A percentile compares a stretch with the other conserved stretches of the same genome.
phyloP scores from a whole-genome alignment of 2,329 filamentous ascomycete species.

The Daldinia sp. region DNA sequence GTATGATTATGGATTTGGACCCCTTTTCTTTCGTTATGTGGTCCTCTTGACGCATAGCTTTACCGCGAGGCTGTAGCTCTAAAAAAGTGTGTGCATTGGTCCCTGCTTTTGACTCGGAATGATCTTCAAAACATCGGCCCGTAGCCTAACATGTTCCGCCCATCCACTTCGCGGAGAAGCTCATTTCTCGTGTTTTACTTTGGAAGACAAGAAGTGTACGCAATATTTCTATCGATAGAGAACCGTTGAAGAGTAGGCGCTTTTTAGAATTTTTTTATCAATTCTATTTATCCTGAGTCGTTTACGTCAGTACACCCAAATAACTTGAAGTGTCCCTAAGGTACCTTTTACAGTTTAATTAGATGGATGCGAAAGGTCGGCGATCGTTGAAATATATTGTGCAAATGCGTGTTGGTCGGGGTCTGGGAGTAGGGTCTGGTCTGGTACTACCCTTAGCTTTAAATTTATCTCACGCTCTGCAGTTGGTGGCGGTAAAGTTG shows the following conservation, averaged over 20 bases:
- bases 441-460: conserved; percentile 18
- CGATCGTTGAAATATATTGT: conserved; percentile 14
- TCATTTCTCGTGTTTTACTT: conserved; percentile 42
- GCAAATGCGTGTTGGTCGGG: conserved; percentile 20
- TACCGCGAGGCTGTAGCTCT: conserved; percentile 25
- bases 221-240: conserved; percentile 29
- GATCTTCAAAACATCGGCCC: conserved; percentile 28
- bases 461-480: conserved; percentile 30
- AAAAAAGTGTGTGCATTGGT: conserved; percentile 9
- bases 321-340: conserved; percentile 17
- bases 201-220: conserved; percentile 25
- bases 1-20: not conserved
- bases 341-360: conserved; percentile 4
- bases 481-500: conserved; percentile 24
- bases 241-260: conserved; percentile 9
- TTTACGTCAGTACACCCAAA: conserved; percentile 14
- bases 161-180: conserved; percentile 29
- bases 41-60: conserved; percentile 7
- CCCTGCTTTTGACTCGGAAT: conserved; percentile 18
- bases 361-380: conserved; percentile 13
- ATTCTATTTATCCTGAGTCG: conserved; percentile 16
- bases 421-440: not conserved
- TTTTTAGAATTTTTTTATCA: conserved; percentile 17
- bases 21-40: not conserved
- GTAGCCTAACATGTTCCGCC: conserved; percentile 19